Percentiles rank a stretch among this genome's conserved stretches.
phyloP scores from a whole-genome alignment of 805 yeast genomes.

The Kluyveromyces starmeri region DNA sequence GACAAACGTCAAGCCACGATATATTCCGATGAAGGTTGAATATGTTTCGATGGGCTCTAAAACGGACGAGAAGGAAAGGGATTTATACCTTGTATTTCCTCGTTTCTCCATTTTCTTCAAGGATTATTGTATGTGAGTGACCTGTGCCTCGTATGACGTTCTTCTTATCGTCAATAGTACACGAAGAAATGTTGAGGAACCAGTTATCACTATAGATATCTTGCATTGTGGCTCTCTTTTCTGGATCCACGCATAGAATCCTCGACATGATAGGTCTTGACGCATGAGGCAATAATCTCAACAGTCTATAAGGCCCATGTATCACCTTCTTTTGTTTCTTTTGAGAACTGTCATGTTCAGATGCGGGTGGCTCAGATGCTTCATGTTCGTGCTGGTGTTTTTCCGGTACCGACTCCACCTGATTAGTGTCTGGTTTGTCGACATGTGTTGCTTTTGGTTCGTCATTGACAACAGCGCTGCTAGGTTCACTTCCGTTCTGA shows the following conservation, averaged over 20 bases:
- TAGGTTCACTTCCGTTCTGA: not conserved
- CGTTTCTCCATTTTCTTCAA: conserved; percentile 38
- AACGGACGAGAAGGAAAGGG: not conserved
- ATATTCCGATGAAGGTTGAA: too few relatives aligned
- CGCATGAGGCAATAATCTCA: conserved; percentile 78
- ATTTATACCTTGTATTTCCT: conserved; percentile 33
- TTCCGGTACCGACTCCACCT: not conserved
- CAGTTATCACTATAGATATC: conserved; percentile 64
- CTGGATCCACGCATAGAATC: conserved; percentile 56
- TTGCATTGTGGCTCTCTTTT: conserved; percentile 52
- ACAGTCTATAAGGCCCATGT: conserved; percentile 75
- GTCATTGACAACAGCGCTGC: not conserved
- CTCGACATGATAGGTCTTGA: conserved; percentile 64
- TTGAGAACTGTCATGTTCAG: conserved; percentile 8
- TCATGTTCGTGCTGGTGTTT: too few relatives aligned
- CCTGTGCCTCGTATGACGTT: conserved; percentile 36
- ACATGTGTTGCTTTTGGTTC: not conserved
- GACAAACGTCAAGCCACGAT: not conserved
- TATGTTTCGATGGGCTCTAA: too few relatives aligned
- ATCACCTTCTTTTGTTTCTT: conserved; percentile 42
- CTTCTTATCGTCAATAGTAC: conserved; percentile 43
- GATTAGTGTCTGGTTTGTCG: too few relatives aligned
- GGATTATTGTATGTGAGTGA: conserved; percentile 43
- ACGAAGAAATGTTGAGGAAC: conserved; percentile 53
- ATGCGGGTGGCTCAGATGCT: conserved; percentile 9